Conservation (phyloP, 163 green algal genomes). For the Scenedesmus sp. region DNA sequence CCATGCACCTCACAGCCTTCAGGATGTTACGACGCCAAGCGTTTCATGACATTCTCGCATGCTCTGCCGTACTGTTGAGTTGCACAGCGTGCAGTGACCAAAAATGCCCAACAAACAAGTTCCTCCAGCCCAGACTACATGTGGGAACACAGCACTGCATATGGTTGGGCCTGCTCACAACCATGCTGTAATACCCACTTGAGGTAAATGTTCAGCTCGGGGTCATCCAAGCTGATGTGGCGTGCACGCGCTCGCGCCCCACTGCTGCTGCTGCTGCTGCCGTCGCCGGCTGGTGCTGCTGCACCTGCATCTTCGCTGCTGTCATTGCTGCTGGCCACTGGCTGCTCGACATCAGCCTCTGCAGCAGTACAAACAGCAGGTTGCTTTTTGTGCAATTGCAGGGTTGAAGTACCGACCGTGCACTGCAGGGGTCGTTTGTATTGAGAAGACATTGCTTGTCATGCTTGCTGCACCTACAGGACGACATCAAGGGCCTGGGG, state of each 20-base stretch:
- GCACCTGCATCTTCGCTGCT: not conserved
- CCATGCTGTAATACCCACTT: not conserved
- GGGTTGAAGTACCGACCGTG: too few relatives aligned
- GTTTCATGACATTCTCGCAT: too few relatives aligned
- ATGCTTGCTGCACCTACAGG: not conserved
- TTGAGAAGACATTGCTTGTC: not conserved
- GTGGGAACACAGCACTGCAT: too few relatives aligned
- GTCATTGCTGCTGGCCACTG: not conserved
- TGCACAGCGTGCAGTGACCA: too few relatives aligned
- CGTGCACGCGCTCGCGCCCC: not conserved
- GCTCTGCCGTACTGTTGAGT: too few relatives aligned
- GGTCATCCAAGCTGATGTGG: conserved; percentile 47
- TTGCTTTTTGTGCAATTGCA: too few relatives aligned
- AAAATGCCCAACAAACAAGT: too few relatives aligned
- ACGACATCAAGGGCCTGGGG: not conserved
- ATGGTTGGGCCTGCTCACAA: too few relatives aligned
- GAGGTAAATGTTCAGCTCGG: conserved; percentile 27
- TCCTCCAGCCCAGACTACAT: too few relatives aligned
- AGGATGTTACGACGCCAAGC: too few relatives aligned
- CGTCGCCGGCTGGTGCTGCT: not conserved
- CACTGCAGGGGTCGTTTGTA: not conserved
- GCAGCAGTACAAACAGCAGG: not conserved
- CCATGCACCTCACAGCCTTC: too few relatives aligned
- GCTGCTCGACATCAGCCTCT: not conserved
- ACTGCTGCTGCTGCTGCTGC: not conserved